These are phyloP conservation scores for Capsicum rhomboideum DNA, from an alignment of 257 asterid genomes.

Conservation along the genomic window DNA sequence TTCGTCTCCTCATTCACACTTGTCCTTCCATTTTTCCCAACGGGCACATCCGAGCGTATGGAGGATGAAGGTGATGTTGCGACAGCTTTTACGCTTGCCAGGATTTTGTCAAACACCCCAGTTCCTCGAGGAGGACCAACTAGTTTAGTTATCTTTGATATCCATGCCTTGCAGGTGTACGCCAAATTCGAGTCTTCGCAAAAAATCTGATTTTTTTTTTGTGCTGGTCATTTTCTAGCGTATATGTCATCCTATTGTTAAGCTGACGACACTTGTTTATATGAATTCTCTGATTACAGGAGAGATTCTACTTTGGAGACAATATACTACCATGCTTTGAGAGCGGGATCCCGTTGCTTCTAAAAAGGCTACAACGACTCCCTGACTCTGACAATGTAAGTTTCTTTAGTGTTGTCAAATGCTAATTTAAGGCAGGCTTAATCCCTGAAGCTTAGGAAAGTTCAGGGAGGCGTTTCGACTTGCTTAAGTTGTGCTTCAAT, in stretches of 20 bases:
- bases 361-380: slow-evolving; percentile 82
- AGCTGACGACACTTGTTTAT: slow-evolving; percentile 1
- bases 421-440: background rate
- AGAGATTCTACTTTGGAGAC: slow-evolving; percentile 96
- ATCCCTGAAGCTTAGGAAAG: background rate
- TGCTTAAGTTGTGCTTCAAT: background rate
- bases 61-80: slow-evolving; percentile 99
- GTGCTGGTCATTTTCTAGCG: background rate
- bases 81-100: slow-evolving; percentile 93
- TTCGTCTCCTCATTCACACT: slow-evolving; percentile 93
- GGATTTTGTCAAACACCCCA: slow-evolving; percentile 87
- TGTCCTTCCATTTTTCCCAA: slow-evolving; percentile 95
- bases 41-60: slow-evolving; percentile 99
- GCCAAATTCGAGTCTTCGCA: background rate
- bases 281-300: slow-evolving; percentile 35
- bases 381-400: slow-evolving; percentile 95
- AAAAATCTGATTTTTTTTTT: background rate
- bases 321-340: slow-evolving; percentile 89
- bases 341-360: slow-evolving; percentile 91
- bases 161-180: slow-evolving; percentile 95
- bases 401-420: background rate
- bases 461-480: background rate
- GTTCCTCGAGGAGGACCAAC: slow-evolving; percentile 94
- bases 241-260: slow-evolving; percentile 2
- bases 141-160: slow-evolving; percentile 84